Conservation (phyloP, 495 filamentous ascomycete genomes). For the Cladorrhinum samala region DNA sequence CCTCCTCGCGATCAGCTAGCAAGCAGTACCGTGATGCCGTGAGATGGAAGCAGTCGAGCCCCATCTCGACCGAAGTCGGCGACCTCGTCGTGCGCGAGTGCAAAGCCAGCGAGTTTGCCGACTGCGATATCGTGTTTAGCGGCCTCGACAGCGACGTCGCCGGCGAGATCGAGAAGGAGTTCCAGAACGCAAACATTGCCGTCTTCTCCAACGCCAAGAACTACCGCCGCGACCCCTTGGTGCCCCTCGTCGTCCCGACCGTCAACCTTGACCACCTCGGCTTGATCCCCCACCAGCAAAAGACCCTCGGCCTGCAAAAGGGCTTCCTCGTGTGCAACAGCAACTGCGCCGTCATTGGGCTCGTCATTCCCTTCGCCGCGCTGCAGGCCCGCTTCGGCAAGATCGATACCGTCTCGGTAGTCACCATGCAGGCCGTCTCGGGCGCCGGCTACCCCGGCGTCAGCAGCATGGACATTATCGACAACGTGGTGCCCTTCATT, state of each 20-base stretch:
- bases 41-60: constrained; percentile 72
- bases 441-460: constrained; percentile 87
- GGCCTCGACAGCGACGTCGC: constrained; percentile 82
- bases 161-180: constrained; percentile 74
- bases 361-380: constrained; percentile 83
- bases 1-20: constrained; percentile 69
- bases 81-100: constrained; percentile 70
- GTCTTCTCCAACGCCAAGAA: constrained; percentile 91
- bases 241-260: constrained; percentile 80
- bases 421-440: constrained; percentile 83
- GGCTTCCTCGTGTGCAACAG: constrained; percentile 86
- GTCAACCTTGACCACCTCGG: constrained; percentile 75
- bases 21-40: constrained; percentile 82
- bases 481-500: constrained; percentile 84
- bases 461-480: constrained; percentile 63
- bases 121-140: constrained; percentile 85
- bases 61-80: constrained; percentile 60
- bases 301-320: constrained; percentile 58
- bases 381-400: constrained; percentile 70
- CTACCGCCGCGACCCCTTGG: constrained; percentile 72
- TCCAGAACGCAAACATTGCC: constrained; percentile 67
- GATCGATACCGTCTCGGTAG: constrained; percentile 68
- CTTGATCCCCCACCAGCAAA: constrained; percentile 70
- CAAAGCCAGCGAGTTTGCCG: constrained; percentile 63
- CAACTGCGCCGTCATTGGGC: constrained; percentile 84